Percentiles rank a stretch among this genome's conserved stretches.
phyloP scores from a whole-genome alignment of 768 basidiomycete genomes.

The Rubroboletus satanas region DNA sequence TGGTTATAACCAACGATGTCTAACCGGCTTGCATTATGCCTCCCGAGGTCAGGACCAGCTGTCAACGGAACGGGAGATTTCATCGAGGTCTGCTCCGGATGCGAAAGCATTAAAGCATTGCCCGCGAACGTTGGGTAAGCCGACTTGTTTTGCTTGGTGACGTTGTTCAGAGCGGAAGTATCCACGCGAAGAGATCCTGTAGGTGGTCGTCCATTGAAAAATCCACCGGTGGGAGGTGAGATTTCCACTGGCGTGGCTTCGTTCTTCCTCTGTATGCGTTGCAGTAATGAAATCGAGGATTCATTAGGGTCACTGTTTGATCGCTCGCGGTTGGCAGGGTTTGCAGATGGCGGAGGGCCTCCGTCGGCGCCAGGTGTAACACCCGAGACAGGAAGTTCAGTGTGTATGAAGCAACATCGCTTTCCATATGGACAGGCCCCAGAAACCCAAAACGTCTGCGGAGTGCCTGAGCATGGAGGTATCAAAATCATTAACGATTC shows the following conservation, averaged over 20 bases:
- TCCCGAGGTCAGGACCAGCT: slow-evolving; percentile 80
- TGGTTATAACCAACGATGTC: slow-evolving; percentile 73
- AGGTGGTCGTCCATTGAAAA: slow-evolving; percentile 60
- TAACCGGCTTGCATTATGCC: slow-evolving; percentile 64
- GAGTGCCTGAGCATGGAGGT: slow-evolving; percentile 7
- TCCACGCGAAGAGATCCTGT: slow-evolving; percentile 72
- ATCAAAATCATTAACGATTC: not conserved
- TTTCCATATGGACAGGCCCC: slow-evolving; percentile 92
- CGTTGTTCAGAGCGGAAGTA: slow-evolving; percentile 58
- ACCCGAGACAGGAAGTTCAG: slow-evolving; percentile 70
- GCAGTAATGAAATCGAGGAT: slow-evolving; percentile 65
- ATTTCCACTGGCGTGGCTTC: slow-evolving; percentile 58
- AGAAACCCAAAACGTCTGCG: slow-evolving; percentile 88
- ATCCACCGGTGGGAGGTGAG: slow-evolving; percentile 37
- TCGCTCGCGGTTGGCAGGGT: slow-evolving; percentile 61
- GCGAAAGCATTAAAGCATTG: slow-evolving; percentile 48
- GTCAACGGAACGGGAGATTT: slow-evolving; percentile 80
- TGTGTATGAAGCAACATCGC: slow-evolving; percentile 92
- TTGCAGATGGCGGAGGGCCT: slow-evolving; percentile 46
- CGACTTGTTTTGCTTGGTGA: slow-evolving; percentile 76
- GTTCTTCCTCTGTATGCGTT: slow-evolving; percentile 69
- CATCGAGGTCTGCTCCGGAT: slow-evolving; percentile 52
- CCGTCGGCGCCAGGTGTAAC: slow-evolving; percentile 51
- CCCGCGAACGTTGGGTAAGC: slow-evolving; percentile 64
- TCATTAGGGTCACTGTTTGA: slow-evolving; percentile 79